These are phyloP conservation scores for Magnusiomyces sp. DNA, from an alignment of 1,139 yeast species.

Conservation along the genomic window DNA sequence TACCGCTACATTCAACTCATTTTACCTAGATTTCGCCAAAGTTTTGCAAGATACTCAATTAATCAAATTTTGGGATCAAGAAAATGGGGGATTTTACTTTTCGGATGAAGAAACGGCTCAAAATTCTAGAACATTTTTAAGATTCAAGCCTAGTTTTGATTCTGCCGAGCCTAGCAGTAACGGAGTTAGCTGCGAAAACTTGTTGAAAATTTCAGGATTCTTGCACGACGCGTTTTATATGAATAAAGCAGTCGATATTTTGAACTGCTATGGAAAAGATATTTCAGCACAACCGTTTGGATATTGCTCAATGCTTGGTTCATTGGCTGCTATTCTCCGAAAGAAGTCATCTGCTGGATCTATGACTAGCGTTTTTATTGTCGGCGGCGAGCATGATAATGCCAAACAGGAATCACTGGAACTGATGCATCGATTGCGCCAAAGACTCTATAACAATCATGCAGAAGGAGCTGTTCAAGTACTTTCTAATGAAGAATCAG, in stretches of 20 bases:
- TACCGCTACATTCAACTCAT: constrained; percentile 27
- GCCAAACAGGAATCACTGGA: not conserved
- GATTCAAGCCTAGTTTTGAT: constrained; percentile 34
- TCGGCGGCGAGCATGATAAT: constrained; percentile 17
- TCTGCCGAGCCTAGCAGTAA: constrained; percentile 35
- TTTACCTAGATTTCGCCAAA: constrained; percentile 29
- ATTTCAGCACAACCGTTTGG: constrained; percentile 30
- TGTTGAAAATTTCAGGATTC: constrained; percentile 26
- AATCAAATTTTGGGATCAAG: constrained; percentile 29
- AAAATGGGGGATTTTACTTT: constrained; percentile 29
- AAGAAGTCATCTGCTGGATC: constrained; percentile 10
- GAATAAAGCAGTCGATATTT: constrained; percentile 21
- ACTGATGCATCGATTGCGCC: not conserved
- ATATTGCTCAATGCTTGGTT: constrained; percentile 25
- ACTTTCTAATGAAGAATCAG: not conserved
- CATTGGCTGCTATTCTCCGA: constrained; percentile 16
- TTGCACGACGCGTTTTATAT: constrained; percentile 21
- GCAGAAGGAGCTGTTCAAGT: not conserved
- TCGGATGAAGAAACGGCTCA: constrained; percentile 14
- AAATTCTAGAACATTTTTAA: constrained; percentile 22
- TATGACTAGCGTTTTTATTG: constrained; percentile 18
- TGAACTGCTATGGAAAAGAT: constrained; percentile 28
- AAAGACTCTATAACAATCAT: not conserved
- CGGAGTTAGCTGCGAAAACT: constrained; percentile 30
- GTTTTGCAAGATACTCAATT: constrained; percentile 30